A percentile compares a stretch with the other conserved stretches of the same genome.
These are phyloP conservation scores for Neolentinus lepideus DNA, from an alignment of 1,284 basidiomycete species.

Conservation along the genomic window DNA sequence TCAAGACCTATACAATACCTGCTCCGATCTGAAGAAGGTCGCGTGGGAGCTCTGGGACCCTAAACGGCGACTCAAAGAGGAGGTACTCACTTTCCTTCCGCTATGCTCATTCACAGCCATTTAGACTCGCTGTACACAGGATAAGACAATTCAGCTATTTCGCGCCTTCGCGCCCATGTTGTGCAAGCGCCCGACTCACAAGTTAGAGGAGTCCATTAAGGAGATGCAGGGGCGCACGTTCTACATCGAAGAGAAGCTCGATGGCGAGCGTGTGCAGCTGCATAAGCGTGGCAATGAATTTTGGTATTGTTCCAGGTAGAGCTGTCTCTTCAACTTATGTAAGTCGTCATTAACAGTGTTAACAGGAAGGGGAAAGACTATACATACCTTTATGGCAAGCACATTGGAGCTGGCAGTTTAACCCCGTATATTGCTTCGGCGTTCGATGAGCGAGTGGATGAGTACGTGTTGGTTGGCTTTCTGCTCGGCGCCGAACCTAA, in stretches of 20 bases:
- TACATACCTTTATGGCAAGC: slow-evolving; percentile 85
- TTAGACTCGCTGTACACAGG: no score
- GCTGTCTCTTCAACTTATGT: background rate
- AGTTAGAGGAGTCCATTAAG: slow-evolving; percentile 76
- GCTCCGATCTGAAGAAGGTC: slow-evolving; percentile 89
- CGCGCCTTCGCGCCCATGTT: slow-evolving; percentile 88
- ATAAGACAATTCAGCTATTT: slow-evolving; percentile 77
- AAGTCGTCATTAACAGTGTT: slow-evolving; percentile 1
- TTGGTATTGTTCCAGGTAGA: slow-evolving; percentile 83
- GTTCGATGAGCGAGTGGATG: slow-evolving; percentile 69
- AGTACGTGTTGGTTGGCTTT: slow-evolving; percentile 43
- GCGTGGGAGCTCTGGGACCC: slow-evolving; percentile 76
- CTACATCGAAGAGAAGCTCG: slow-evolving; percentile 92
- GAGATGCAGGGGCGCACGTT: slow-evolving; percentile 73
- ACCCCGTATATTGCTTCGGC: slow-evolving; percentile 77
- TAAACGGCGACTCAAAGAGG: slow-evolving; percentile 49
- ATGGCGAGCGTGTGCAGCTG: slow-evolving; percentile 91
- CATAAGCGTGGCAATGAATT: slow-evolving; percentile 87
- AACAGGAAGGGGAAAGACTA: slow-evolving; percentile 89
- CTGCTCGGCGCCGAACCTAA: slow-evolving; percentile 3
- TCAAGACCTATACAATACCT: slow-evolving; percentile 87
- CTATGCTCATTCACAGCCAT: no score
- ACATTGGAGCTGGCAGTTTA: slow-evolving; percentile 74
- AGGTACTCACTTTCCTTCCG: slow-evolving; percentile 31
- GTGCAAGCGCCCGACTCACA: slow-evolving; percentile 77